phyloP scores from a whole-genome alignment of 768 basidiomycete species.

The Kwoniella sp. region DNA sequence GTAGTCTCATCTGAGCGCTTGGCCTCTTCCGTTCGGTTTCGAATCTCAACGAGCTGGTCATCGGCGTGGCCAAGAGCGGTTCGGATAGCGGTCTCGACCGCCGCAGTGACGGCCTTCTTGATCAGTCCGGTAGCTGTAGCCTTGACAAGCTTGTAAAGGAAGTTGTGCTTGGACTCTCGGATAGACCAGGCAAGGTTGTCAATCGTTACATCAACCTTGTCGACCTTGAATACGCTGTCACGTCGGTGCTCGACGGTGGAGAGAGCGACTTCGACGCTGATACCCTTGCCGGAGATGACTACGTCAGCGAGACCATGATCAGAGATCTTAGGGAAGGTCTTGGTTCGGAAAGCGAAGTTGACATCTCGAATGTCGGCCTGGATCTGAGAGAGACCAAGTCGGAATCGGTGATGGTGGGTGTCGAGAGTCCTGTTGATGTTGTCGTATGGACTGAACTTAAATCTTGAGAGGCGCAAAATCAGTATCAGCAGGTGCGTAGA shows the following conservation, averaged over 20 bases:
- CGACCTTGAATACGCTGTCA: slow-evolving; percentile 57
- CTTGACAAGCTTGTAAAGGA: slow-evolving; percentile 65
- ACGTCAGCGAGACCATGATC: slow-evolving; percentile 49
- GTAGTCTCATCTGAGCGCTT: slow-evolving; percentile 56
- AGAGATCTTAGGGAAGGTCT: slow-evolving; percentile 68
- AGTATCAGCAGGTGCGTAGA: too few species aligned
- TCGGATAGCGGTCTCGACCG: slow-evolving; percentile 67
- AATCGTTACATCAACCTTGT: slow-evolving; percentile 72
- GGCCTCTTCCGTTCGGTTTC: slow-evolving; percentile 66
- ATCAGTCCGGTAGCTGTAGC: slow-evolving; percentile 79
- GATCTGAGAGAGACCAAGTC: slow-evolving; percentile 75
- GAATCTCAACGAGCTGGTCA: slow-evolving; percentile 81
- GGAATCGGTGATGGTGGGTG: slow-evolving; percentile 68
- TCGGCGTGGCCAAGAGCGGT: slow-evolving; percentile 86
- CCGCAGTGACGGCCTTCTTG: slow-evolving; percentile 64
- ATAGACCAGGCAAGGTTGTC: slow-evolving; percentile 86
- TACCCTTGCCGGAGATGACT: slow-evolving; percentile 76
- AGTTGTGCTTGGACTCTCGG: slow-evolving; percentile 84
- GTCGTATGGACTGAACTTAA: slow-evolving; percentile 81
- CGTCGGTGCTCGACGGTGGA: slow-evolving; percentile 55
- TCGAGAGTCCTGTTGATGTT: slow-evolving; percentile 57
- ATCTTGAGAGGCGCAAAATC: too few species aligned
- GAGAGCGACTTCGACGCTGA: slow-evolving; percentile 62
- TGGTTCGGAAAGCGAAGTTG: slow-evolving; percentile 85
- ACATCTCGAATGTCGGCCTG: slow-evolving; percentile 89